Base-by-base conservation (phyloP, 768 basidiomycete genomes). In the Rhizopogon vesiculosus region DNA sequence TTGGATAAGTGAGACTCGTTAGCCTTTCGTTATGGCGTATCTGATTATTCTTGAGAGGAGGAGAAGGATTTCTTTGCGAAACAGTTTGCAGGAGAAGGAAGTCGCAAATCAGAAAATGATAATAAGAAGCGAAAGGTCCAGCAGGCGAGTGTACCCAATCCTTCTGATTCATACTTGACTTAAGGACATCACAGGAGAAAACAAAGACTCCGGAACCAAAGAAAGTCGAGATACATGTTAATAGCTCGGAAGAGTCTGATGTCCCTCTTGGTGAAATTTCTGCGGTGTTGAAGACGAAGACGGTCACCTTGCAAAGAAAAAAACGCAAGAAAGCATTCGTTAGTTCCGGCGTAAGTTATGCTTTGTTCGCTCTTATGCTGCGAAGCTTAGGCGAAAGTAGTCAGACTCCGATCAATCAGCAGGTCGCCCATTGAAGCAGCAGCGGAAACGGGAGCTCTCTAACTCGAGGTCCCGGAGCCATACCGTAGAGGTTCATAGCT, bases 1-100 rank as follows among this genome's bases (percentile, higher is more conserved):
- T 13, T 89, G 87, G 86, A 89, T 89, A 19, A 67, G 88, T 88
- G 48, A 57, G 63, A 62, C 8, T 45, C 52, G 25, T 10, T 22
- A 29, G 5, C 8, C 12, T 9, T 31, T n/a, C 43, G 25, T 22
- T 16, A 25, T 15, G 13, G 33, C 9, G 33, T 43, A 25, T 35
- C 33, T 60, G 16, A 65, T 19, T 18, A 7, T 16, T 31, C 0
- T 50, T 39, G 52, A 79, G 78, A 65, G 29, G 67, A 65, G 41
- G 78, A 79, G 62, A 78, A 76, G 60, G 57, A 61, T 22, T 70
- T 61, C 50, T 79, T 75, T 49, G 56, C 60, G 7, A 53, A 63
- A 51, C 70, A 63, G 12, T 70, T 71, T 46, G 49, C 55, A 40
- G 68, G 65, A 48, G 38, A 58, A 1, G 43, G 62, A 29, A 63